Percentiles rank a stretch among this genome's conserved stretches.
Conservation (phyloP, 805 yeast species). For the Yarrowia osloensis region DNA sequence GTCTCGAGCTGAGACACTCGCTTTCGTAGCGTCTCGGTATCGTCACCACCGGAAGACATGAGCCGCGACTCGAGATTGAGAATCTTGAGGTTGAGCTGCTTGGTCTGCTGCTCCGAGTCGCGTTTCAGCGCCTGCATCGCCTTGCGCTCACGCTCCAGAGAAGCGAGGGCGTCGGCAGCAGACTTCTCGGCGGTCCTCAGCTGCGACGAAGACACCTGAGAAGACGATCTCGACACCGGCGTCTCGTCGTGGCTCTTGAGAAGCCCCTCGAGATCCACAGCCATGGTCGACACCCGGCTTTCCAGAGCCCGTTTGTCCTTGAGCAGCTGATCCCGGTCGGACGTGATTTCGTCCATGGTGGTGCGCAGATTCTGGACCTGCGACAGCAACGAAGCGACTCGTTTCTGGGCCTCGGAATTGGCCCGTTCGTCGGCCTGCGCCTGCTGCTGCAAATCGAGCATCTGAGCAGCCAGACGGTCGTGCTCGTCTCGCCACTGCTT, state of each 20-base stretch:
- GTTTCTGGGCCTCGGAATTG: slow-evolving; percentile 51
- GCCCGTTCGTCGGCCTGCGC: slow-evolving; percentile 48
- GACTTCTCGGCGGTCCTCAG: neutral
- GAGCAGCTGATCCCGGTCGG: slow-evolving; percentile 63
- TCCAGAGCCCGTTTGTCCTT: slow-evolving; percentile 54
- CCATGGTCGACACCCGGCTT: slow-evolving; percentile 47
- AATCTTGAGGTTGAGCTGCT: slow-evolving; percentile 36
- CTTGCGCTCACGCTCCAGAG: slow-evolving; percentile 33
- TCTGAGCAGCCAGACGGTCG: slow-evolving; percentile 41
- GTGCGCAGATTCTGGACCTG: slow-evolving; percentile 61
- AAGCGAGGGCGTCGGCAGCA: slow-evolving; percentile 6
- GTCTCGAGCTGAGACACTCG: slow-evolving; percentile 36
- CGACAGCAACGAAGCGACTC: slow-evolving; percentile 49
- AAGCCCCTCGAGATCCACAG: slow-evolving; percentile 35
- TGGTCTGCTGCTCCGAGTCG: slow-evolving; percentile 42
- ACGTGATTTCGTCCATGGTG: slow-evolving; percentile 59
- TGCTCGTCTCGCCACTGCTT: slow-evolving; percentile 30
- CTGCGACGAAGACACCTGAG: neutral
- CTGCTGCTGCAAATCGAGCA: slow-evolving; percentile 48
- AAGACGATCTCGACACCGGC: neutral
- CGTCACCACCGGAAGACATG: neutral
- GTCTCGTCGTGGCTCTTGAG: slow-evolving; percentile 4
- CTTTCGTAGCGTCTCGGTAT: neutral
- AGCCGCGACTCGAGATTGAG: slow-evolving; percentile 37
- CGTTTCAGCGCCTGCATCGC: slow-evolving; percentile 19